phyloP scores from a whole-genome alignment of 2,329 filamentous ascomycete genomes.

The Stemphylium beticola region DNA sequence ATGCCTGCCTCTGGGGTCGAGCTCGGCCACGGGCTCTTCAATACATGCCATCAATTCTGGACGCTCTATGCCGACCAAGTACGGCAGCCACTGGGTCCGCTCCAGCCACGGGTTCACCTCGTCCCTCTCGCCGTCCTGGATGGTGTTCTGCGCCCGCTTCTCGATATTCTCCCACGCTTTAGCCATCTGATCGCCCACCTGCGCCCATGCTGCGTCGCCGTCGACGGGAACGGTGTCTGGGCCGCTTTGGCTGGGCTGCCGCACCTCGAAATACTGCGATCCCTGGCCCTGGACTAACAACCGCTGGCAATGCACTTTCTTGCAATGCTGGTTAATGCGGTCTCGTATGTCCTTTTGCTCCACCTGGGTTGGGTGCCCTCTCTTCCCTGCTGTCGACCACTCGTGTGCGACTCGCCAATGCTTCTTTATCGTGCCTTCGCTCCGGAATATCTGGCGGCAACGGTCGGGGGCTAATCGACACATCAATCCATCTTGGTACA shows the following conservation, averaged over 20 bases:
- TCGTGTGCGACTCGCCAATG: too few species aligned
- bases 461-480: too few species aligned
- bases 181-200: conserved; percentile 8
- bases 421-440: too few species aligned
- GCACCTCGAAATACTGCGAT: conserved; percentile 16
- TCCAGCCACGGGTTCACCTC: conserved; percentile 20
- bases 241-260: too few species aligned
- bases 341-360: too few species aligned
- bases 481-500: too few species aligned
- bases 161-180: conserved; percentile 14
- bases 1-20: neutral
- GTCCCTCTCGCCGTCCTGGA: conserved; percentile 13
- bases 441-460: too few species aligned
- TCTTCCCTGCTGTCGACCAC: too few species aligned
- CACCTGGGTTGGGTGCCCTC: too few species aligned
- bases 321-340: neutral
- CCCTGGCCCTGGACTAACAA: conserved; percentile 1
- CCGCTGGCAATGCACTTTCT: conserved; percentile 5
- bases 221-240: conserved; percentile 6
- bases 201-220: conserved; percentile 11
- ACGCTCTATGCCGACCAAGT: conserved; percentile 22
- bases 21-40: conserved; percentile 16
- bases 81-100: conserved; percentile 17
- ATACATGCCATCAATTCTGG: conserved; percentile 19
- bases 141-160: conserved; percentile 11